A percentile compares a stretch with the other conserved stretches of the same genome.
Evolutionary conservation across 2,329 filamentous ascomycete species (phyloP).

Genomic region (Sordariomycetes sp.): DNA sequence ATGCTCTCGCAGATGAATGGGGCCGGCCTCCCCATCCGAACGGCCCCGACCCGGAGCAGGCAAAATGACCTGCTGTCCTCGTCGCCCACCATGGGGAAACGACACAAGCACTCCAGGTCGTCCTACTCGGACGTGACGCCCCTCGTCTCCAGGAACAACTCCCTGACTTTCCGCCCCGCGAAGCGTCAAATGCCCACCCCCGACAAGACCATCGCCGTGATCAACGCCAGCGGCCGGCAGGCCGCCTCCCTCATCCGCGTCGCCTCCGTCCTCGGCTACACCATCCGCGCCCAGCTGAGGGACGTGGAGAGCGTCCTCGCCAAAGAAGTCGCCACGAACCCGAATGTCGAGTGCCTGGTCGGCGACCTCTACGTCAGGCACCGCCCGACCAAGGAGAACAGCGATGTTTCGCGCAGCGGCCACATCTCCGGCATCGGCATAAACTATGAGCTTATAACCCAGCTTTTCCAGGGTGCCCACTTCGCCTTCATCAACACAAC

Average conservation of each 20-base stretch:
- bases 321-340: slow-evolving; percentile 69
- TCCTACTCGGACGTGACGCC: slow-evolving; percentile 52
- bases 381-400: slow-evolving; percentile 29
- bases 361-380: slow-evolving; percentile 53
- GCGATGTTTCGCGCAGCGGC: slow-evolving; percentile 57
- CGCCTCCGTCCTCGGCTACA: slow-evolving; percentile 85
- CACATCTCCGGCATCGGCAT: slow-evolving; percentile 54
- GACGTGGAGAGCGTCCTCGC: slow-evolving; percentile 82
- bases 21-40: slow-evolving; percentile 20
- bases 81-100: slow-evolving; percentile 16
- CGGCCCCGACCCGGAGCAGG: slow-evolving; percentile 10
- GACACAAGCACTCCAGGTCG: slow-evolving; percentile 51
- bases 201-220: slow-evolving; percentile 79
- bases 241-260: slow-evolving; percentile 91
- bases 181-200: slow-evolving; percentile 49
- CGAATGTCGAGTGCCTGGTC: slow-evolving; percentile 59
- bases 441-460: slow-evolving; percentile 60
- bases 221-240: slow-evolving; percentile 93
- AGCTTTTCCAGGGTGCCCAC: slow-evolving; percentile 74
- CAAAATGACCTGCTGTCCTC: slow-evolving; percentile 6
- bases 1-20: slow-evolving; percentile 22
- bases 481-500: slow-evolving; percentile 97
- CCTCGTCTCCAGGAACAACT: slow-evolving; percentile 47
- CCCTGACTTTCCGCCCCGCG: slow-evolving; percentile 47
- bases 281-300: slow-evolving; percentile 83